These are phyloP conservation scores for Trichosporon sp. DNA, from an alignment of 1,284 basidiomycete genomes.

Conservation along the genomic window DNA sequence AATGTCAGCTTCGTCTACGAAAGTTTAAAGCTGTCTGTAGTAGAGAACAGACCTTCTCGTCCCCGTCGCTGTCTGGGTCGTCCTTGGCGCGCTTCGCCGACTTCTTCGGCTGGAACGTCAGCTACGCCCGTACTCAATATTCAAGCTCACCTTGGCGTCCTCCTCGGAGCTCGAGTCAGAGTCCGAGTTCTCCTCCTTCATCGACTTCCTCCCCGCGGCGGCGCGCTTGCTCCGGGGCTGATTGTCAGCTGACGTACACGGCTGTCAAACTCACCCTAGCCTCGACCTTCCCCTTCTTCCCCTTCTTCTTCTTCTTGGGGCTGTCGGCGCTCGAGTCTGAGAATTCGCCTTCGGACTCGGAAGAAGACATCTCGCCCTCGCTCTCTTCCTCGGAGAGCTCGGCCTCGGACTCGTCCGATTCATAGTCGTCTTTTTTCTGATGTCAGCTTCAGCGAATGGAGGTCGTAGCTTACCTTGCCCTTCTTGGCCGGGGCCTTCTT, in stretches of 20 bases:
- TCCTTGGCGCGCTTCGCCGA: slow-evolving; percentile 3
- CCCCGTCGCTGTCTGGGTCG: slow-evolving; percentile 7
- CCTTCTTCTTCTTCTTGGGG: slow-evolving; percentile 15
- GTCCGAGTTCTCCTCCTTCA: slow-evolving; percentile 4
- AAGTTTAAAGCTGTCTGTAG: background rate
- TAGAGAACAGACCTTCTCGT: background rate
- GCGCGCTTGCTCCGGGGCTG: slow-evolving; percentile 14
- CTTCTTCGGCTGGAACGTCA: background rate
- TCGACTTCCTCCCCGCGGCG: background rate
- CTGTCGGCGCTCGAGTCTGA: slow-evolving; percentile 23
- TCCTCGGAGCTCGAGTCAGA: slow-evolving; percentile 18
- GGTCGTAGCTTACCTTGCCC: background rate
- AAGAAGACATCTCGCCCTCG: slow-evolving; percentile 22
- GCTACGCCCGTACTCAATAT: no score
- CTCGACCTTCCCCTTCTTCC: slow-evolving; percentile 13
- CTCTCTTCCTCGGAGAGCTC: slow-evolving; percentile 14
- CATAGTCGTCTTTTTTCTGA: slow-evolving; percentile 10
- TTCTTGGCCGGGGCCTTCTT: slow-evolving; percentile 17
- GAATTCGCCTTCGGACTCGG: slow-evolving; percentile 23
- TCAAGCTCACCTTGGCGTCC: slow-evolving; percentile 24
- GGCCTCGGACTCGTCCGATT: slow-evolving; percentile 17
- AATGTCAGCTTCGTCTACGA: background rate
- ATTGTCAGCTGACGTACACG: background rate
- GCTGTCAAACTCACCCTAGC: background rate
- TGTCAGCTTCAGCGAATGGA: background rate